phyloP scores from a whole-genome alignment of 2,329 filamentous ascomycete species.

The Exophiala aquamarina region DNA sequence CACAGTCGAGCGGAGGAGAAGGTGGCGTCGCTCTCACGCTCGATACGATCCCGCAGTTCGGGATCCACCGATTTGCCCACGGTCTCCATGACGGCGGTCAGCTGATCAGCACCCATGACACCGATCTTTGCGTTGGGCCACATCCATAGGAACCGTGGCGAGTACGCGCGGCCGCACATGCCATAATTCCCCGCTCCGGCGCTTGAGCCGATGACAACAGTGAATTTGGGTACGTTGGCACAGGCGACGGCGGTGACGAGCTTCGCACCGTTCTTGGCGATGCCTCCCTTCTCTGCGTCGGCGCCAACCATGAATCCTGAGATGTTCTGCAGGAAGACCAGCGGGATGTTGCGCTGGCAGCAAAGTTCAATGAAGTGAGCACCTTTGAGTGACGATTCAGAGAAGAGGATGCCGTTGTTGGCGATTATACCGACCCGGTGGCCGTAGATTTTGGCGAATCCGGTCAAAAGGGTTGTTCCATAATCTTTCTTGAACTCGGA shows the following conservation, averaged over 20 bases:
- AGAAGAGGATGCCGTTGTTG: conserved; percentile 95
- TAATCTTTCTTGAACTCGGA: conserved; percentile 93
- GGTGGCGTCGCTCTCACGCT: conserved; percentile 82
- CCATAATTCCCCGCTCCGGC: conserved; percentile 97
- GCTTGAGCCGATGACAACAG: conserved; percentile 88
- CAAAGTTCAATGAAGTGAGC: conserved; percentile 97
- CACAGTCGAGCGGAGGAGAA: conserved; percentile 88
- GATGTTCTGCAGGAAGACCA: conserved; percentile 96
- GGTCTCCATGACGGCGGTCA: conserved; percentile 90
- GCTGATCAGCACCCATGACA: conserved; percentile 93
- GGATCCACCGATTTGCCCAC: conserved; percentile 83
- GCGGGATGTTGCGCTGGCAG: conserved; percentile 80
- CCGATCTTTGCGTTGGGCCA: conserved; percentile 97
- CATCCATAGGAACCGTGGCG: conserved; percentile 89
- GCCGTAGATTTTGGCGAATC: conserved; percentile 86
- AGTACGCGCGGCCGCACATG: conserved; percentile 93
- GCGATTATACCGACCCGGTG: conserved; percentile 90
- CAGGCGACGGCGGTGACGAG: conserved; percentile 93
- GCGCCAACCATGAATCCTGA: conserved; percentile 96
- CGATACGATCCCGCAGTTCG: conserved; percentile 78
- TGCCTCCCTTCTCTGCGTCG: conserved; percentile 88
- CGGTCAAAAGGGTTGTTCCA: conserved; percentile 84
- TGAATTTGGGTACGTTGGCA: conserved; percentile 93
- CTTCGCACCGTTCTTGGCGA: conserved; percentile 97
- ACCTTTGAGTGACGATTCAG: conserved; percentile 83